Percentiles rank a stretch among this genome's conserved stretches.
Conservation (phyloP, 495 filamentous ascomycete genomes). For the Rhizodiscina lignyota region DNA sequence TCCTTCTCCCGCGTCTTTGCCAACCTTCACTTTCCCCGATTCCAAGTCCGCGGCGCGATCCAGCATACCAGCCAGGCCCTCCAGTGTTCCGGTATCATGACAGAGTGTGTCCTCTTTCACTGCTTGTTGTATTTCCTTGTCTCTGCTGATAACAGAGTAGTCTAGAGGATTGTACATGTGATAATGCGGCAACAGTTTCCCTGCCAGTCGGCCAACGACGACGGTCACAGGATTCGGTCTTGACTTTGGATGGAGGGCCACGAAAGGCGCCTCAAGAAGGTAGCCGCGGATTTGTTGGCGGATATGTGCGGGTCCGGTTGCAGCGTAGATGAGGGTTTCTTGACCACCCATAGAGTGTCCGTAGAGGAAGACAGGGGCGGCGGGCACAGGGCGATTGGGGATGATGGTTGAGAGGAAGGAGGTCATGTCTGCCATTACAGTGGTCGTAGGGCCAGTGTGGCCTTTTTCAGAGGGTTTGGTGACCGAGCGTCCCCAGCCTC, state of each 20-base stretch:
- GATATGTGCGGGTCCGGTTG: constrained; percentile 23
- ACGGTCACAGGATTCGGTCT: constrained; percentile 42
- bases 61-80: constrained; percentile 57
- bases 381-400: constrained; percentile 20
- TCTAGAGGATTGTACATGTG: constrained; percentile 43
- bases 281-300: constrained; percentile 36
- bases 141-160: constrained; percentile 40
- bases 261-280: constrained; percentile 50
- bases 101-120: constrained; percentile 46
- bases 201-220: constrained; percentile 43
- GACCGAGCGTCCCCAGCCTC: constrained; percentile 40
- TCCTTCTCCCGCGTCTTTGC: constrained; percentile 17
- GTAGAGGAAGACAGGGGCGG: constrained; percentile 60
- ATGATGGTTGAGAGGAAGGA: constrained; percentile 42
- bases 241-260: constrained; percentile 45
- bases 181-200: constrained; percentile 40
- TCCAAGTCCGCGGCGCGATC: constrained; percentile 41
- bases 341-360: constrained; percentile 81
- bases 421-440: constrained; percentile 60
- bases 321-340: constrained; percentile 39
- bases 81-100: constrained; percentile 66
- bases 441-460: constrained; percentile 49
- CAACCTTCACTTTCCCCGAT: constrained; percentile 25
- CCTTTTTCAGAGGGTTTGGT: constrained; percentile 36
- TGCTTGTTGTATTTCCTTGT: constrained; percentile 37